A percentile compares a stretch with the other conserved stretches of the same genome.
Evolutionary conservation across 306 rosid species (phyloP).

Genomic region (Prinsepia uniflora): DNA sequence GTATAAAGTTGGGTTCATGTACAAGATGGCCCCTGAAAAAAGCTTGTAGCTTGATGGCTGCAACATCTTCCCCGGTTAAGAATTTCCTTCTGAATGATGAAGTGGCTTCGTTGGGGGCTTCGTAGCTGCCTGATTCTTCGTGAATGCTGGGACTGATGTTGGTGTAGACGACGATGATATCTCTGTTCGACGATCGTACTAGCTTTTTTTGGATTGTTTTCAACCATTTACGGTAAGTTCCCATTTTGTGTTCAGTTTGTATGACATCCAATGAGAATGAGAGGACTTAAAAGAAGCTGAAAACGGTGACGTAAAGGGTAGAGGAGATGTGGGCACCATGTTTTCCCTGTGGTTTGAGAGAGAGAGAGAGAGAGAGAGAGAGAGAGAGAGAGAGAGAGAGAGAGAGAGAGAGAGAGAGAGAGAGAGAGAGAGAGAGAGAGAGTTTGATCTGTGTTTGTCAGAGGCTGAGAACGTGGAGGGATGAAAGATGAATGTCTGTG

Average conservation of each 20-base stretch:
- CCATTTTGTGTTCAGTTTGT: slow-evolving; percentile 30
- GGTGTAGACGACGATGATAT: slow-evolving; percentile 29
- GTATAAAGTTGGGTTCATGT: slow-evolving; percentile 9
- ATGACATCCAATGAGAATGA: background rate
- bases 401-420: slow-evolving; percentile 5
- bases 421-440: slow-evolving; percentile 1
- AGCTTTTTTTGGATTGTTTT: slow-evolving; percentile 38
- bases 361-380: slow-evolving; percentile 1
- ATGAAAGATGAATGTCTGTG: slow-evolving; percentile 7
- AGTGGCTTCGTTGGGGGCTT: slow-evolving; percentile 7
- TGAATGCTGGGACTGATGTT: slow-evolving; percentile 24
- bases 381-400: background rate
- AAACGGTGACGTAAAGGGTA: slow-evolving; percentile 45
- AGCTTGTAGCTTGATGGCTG: slow-evolving; percentile 75
- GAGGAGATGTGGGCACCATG: slow-evolving; percentile 57
- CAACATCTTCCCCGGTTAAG: slow-evolving; percentile 37
- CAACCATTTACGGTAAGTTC: slow-evolving; percentile 45
- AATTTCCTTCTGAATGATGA: background rate
- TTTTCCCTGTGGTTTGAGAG: background rate
- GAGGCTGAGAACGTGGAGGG: slow-evolving; percentile 35
- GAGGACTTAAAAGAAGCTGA: background rate
- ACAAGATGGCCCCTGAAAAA: slow-evolving; percentile 85
- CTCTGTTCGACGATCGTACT: slow-evolving; percentile 30
- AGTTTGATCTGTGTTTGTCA: slow-evolving; percentile 16
- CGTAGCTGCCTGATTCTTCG: slow-evolving; percentile 18